Evolutionary conservation across 345 rosid species (phyloP).

Genomic region (Ceriops tagal): DNA sequence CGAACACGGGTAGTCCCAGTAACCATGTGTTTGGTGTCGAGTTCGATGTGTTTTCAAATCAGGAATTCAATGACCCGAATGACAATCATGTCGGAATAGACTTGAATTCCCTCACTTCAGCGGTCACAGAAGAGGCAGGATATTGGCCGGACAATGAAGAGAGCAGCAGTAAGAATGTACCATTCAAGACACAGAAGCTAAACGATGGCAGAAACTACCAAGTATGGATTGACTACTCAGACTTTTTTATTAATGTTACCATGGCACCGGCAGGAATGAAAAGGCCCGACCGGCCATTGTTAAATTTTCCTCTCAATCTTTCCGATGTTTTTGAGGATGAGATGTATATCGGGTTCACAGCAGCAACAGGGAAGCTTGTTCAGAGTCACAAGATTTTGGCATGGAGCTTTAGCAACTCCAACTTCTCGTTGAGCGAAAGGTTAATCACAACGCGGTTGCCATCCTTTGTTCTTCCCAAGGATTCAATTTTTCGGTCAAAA

Average conservation of each 20-base stretch:
- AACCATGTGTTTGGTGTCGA: conserved; percentile 58
- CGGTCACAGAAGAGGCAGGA: conserved; percentile 38
- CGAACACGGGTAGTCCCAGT: conserved; percentile 36
- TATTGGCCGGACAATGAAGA: conserved; percentile 36
- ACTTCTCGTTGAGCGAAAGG: conserved; percentile 48
- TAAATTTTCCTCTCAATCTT: conserved; percentile 45
- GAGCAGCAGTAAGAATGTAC: conserved; percentile 9
- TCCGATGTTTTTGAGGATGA: conserved; percentile 57
- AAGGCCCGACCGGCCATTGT: conserved; percentile 42
- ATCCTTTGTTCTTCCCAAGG: conserved; percentile 53
- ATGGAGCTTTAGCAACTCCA: conserved; percentile 70
- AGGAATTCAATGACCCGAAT: conserved; percentile 64
- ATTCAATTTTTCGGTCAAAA: conserved; percentile 33
- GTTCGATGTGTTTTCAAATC: conserved; percentile 62
- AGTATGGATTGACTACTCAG: conserved; percentile 71
- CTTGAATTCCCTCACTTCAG: conserved; percentile 56
- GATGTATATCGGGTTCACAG: conserved; percentile 74
- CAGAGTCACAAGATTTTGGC: conserved; percentile 63
- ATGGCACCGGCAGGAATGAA: conserved; percentile 33
- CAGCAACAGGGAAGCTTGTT: conserved; percentile 56
- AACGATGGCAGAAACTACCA: conserved; percentile 73
- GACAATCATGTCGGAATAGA: conserved; percentile 74
- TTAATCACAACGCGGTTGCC: conserved; percentile 65
- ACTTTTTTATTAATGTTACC: conserved; percentile 41
- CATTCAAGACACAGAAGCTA: conserved; percentile 48